Percentiles rank a stretch among this genome's conserved stretches.
These are phyloP conservation scores for Phaeosphaeriaceae sp. DNA, from an alignment of 2,329 filamentous ascomycete species.

Conservation along the genomic window DNA sequence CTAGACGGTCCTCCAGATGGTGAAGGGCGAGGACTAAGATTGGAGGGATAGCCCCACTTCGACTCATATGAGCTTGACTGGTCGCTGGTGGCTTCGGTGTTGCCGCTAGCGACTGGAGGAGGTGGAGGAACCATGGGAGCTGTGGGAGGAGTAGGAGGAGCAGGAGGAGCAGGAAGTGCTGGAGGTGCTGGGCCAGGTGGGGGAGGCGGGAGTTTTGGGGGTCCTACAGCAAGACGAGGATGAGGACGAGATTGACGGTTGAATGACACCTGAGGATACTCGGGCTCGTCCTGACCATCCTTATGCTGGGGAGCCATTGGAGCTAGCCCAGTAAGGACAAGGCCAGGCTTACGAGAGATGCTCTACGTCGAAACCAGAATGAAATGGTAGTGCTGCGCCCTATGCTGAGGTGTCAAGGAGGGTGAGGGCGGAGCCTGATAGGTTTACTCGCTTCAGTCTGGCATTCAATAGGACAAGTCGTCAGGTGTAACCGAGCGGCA, in stretches of 20 bases:
- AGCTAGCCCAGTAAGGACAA: conserved; percentile 12
- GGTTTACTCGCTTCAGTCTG: conserved; percentile 11
- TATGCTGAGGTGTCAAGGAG: conserved; percentile 16
- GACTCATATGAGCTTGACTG: too few species aligned
- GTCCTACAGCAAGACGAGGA: neutral
- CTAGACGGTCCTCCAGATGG: too few species aligned
- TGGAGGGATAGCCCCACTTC: too few species aligned
- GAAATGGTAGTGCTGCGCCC: conserved; percentile 19
- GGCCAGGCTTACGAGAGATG: conserved; percentile 26
- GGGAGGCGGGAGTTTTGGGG: too few species aligned
- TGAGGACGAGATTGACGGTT: neutral
- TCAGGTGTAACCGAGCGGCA: conserved; percentile 24
- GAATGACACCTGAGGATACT: neutral
- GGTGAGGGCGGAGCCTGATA: conserved; percentile 14
- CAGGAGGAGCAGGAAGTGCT: too few species aligned
- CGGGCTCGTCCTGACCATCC: conserved; percentile 8
- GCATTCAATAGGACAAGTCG: conserved; percentile 24
- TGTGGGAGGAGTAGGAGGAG: too few species aligned
- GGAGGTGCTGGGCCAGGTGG: too few species aligned
- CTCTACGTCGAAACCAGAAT: conserved; percentile 6
- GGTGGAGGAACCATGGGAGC: too few species aligned
- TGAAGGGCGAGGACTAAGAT: too few species aligned
- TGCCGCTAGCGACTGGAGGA: too few species aligned
- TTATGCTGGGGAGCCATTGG: conserved; percentile 24
- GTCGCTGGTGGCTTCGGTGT: too few species aligned